A percentile compares a stretch with the other conserved stretches of the same genome.
Conservation (phyloP, 148 eudicot genomes). For the Fagopyrum tataricum region DNA sequence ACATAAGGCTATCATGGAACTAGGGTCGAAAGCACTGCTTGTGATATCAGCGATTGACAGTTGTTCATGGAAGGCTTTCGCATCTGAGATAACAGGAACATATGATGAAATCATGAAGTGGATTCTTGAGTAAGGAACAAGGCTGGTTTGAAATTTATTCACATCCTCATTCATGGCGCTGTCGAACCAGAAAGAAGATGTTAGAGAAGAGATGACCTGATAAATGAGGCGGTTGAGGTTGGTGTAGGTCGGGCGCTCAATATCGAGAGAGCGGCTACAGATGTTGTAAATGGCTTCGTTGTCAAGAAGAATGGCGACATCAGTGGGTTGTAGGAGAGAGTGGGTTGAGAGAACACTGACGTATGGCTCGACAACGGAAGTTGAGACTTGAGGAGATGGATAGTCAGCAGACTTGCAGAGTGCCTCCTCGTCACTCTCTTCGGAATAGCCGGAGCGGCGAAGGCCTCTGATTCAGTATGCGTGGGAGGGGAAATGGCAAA, state of each 20-base stretch:
- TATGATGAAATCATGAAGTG: conserved; percentile 45
- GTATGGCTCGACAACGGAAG: conserved; percentile 45
- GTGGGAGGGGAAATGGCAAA: conserved; percentile 4
- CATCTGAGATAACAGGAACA: conserved; percentile 38
- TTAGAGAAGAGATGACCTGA: conserved; percentile 44
- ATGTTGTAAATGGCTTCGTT: conserved; percentile 23
- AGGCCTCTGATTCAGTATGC: not conserved
- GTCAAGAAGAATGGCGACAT: conserved; percentile 23
- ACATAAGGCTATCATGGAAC: conserved; percentile 43
- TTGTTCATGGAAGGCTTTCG: conserved; percentile 36
- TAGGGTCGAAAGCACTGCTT: conserved; percentile 36
- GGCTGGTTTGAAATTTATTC: conserved; percentile 40
- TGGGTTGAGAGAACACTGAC: conserved; percentile 42
- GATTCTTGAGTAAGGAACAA: conserved; percentile 40
- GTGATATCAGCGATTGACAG: conserved; percentile 41
- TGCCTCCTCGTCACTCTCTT: conserved; percentile 27
- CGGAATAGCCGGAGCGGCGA: conserved; percentile 14
- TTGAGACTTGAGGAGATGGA: conserved; percentile 42
- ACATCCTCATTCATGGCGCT: conserved; percentile 41
- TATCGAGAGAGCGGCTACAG: conserved; percentile 35
- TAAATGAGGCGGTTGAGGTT: conserved; percentile 41
- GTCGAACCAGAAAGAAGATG: conserved; percentile 35
- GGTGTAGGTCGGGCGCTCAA: conserved; percentile 43
- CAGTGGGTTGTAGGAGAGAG: conserved; percentile 40
- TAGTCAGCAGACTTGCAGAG: no score